A percentile compares a stretch with the other conserved stretches of the same genome.
These are phyloP conservation scores for Spizellomyces punctatus DNA, from an alignment of 192 early-diverging fungal genomes.

Conservation along the genomic window DNA sequence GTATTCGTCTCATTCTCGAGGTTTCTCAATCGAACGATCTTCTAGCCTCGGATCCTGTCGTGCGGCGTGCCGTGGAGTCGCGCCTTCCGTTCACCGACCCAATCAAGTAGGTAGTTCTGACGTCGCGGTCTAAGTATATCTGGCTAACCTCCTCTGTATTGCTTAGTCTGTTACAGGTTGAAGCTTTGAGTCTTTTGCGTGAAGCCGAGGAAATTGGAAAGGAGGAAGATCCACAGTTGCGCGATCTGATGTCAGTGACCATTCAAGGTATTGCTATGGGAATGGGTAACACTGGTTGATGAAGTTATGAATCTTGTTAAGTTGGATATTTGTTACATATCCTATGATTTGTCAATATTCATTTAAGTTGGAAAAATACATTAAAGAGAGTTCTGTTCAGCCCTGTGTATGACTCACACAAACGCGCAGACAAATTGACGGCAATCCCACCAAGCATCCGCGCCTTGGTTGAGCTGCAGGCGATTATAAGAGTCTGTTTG, in stretches of 20 bases:
- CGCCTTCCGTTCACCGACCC: conserved; percentile 40
- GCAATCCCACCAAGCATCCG: too few relatives aligned
- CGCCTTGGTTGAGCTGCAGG: too few relatives aligned
- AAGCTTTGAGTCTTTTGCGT: conserved; percentile 22
- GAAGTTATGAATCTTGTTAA: not conserved
- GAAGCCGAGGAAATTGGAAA: conserved; percentile 19
- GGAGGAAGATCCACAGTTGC: conserved; percentile 14
- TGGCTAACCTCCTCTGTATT: not conserved
- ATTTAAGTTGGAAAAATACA: too few relatives aligned
- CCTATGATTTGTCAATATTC: too few relatives aligned
- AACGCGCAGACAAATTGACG: too few relatives aligned
- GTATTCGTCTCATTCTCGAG: conserved; percentile 21
- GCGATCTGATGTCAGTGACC: conserved; percentile 36
- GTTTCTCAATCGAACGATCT: conserved; percentile 22
- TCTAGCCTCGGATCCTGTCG: conserved; percentile 38
- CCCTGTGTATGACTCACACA: too few relatives aligned
- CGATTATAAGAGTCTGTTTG: not conserved
- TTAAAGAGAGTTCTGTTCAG: too few relatives aligned
- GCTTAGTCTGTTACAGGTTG: conserved; percentile 27
- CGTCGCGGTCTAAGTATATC: not conserved
- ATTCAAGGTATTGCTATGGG: conserved; percentile 40
- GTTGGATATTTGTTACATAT: not conserved
- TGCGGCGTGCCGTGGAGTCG: conserved; percentile 38
- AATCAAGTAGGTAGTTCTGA: conserved; percentile 18
- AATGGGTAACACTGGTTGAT: conserved; percentile 18